Evolutionary conservation across 1,139 yeast genomes (phyloP).

Genomic region (Candida sp.): DNA sequence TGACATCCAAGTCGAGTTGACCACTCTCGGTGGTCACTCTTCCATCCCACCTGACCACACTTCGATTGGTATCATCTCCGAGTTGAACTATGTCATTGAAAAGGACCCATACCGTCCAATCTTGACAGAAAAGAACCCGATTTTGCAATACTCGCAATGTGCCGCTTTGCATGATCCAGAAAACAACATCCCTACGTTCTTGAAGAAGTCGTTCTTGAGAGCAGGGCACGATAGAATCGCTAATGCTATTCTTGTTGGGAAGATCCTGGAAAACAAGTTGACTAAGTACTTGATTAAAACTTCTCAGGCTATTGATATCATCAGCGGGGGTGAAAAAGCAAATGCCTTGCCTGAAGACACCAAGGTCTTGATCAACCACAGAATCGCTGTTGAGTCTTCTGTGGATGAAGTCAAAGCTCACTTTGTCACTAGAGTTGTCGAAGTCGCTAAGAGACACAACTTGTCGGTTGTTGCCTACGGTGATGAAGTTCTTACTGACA

Average conservation of each 20-base stretch:
- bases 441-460: slow-evolving; percentile 33
- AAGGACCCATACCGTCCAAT: slow-evolving; percentile 37
- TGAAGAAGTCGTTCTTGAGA: slow-evolving; percentile 32
- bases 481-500: slow-evolving; percentile 20
- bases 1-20: slow-evolving; percentile 36
- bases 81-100: slow-evolving; percentile 41
- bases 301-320: slow-evolving; percentile 43
- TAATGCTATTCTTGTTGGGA: slow-evolving; percentile 28
- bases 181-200: slow-evolving; percentile 19
- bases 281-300: slow-evolving; percentile 35
- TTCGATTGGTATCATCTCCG: slow-evolving; percentile 47
- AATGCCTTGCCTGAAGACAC: slow-evolving; percentile 47
- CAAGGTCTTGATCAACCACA: slow-evolving; percentile 34
- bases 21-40: slow-evolving; percentile 51
- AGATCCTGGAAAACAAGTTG: slow-evolving; percentile 17
- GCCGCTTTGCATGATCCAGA: slow-evolving; percentile 35
- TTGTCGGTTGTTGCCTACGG: slow-evolving; percentile 28
- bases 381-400: slow-evolving; percentile 30
- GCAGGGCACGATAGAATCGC: slow-evolving; percentile 39
- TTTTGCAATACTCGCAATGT: slow-evolving; percentile 37
- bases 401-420: slow-evolving; percentile 26
- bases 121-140: slow-evolving; percentile 39
- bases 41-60: slow-evolving; percentile 52
- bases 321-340: slow-evolving; percentile 43
- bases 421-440: slow-evolving; percentile 23